These are phyloP conservation scores for Wickerhamiella alocasiicola DNA, from an alignment of 805 yeast species.

Conservation along the genomic window DNA sequence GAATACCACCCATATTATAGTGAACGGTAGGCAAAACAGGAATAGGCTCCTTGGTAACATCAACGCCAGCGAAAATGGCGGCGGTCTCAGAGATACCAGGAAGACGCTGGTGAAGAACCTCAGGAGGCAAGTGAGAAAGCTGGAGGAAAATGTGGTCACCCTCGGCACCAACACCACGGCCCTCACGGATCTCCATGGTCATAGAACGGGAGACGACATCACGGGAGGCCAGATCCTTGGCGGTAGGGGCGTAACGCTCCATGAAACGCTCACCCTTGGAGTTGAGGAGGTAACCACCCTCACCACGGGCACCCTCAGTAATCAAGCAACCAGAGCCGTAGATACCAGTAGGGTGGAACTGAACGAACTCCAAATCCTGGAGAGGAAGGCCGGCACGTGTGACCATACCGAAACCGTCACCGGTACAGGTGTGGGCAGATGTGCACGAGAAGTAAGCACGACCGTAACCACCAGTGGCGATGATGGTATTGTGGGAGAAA, in stretches of 20 bases:
- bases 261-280: conserved; percentile 98
- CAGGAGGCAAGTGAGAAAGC: conserved; percentile 84
- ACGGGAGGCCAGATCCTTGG: conserved; percentile 96
- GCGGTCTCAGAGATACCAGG: conserved; percentile 99
- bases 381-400: conserved; percentile 96
- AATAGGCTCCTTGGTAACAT: conserved; percentile 97
- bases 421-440: conserved; percentile 98
- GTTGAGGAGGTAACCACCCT: conserved; percentile 95
- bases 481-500: conserved; percentile 89
- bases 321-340: conserved; percentile 98
- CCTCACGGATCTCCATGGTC: conserved; percentile 96
- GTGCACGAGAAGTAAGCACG: conserved; percentile 98
- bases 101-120: conserved; percentile 84
- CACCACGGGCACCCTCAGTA: conserved; percentile 99
- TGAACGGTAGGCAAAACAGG: conserved; percentile 98
- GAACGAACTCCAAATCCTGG: conserved; percentile 94
- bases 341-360: conserved; percentile 99
- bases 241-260: conserved; percentile 99
- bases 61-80: conserved; percentile 96
- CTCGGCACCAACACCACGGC: conserved; percentile 96
- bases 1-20: conserved; percentile 99
- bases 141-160: conserved; percentile 94
- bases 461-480: conserved; percentile 99
- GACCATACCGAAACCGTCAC: conserved; percentile 98
- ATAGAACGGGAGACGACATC: conserved; percentile 98